These are phyloP conservation scores for Candida endomychidarum DNA, from an alignment of 805 yeast species.

Conservation along the genomic window DNA sequence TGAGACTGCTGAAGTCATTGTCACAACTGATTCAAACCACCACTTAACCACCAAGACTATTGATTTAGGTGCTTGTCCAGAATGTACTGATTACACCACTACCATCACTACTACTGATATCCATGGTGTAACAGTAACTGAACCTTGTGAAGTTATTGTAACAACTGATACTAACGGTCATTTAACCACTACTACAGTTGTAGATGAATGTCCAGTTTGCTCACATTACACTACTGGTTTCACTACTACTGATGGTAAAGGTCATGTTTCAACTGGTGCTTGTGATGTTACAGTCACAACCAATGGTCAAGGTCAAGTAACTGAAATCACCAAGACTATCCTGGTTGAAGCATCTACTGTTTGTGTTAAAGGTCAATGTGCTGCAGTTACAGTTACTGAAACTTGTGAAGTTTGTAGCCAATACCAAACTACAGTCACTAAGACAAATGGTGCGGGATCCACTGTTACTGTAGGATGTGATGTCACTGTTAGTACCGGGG, in stretches of 20 bases:
- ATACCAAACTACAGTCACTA: constrained; percentile 12
- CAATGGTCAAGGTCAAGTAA: constrained; percentile 2
- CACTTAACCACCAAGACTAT: constrained; percentile 14
- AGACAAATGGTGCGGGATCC: constrained; percentile 14
- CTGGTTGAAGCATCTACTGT: constrained; percentile 3
- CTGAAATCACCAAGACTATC: neutral
- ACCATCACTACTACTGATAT: constrained; percentile 13
- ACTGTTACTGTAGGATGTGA: constrained; percentile 20
- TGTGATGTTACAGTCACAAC: constrained; percentile 8
- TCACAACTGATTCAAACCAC: no score
- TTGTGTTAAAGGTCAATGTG: constrained; percentile 9
- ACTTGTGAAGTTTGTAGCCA: constrained; percentile 13
- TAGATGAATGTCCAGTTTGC: constrained; percentile 6
- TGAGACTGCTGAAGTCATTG: no score
- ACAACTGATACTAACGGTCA: constrained; percentile 16
- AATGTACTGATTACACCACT: constrained; percentile 16
- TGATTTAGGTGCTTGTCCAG: constrained; percentile 9
- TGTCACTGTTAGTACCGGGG: constrained; percentile 10
- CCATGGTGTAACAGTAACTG: constrained; percentile 16
- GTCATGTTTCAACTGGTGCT: constrained; percentile 3
- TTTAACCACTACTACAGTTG: constrained; percentile 12
- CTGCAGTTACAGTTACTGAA: constrained; percentile 7
- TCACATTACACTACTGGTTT: constrained; percentile 5
- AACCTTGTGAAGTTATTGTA: constrained; percentile 15
- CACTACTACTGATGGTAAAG: constrained; percentile 2